Percentiles rank a stretch among this genome's conserved stretches.
phyloP scores from a whole-genome alignment of 805 yeast species.

The Blastobotrys attinorum region DNA sequence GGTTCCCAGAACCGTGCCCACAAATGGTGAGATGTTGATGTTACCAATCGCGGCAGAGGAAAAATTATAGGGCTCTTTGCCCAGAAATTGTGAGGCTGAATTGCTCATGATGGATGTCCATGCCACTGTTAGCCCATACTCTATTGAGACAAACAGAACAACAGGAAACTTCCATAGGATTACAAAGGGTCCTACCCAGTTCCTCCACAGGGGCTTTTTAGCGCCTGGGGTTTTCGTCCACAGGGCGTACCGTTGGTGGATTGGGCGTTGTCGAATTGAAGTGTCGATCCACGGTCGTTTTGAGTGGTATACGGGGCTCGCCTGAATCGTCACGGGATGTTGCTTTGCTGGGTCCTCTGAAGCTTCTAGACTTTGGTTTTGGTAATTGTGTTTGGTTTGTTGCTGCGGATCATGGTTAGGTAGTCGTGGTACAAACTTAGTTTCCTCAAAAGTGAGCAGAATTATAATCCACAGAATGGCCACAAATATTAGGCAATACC shows the following conservation, averaged over 20 bases:
- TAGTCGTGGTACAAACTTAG: slow-evolving; percentile 8
- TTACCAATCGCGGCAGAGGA: slow-evolving; percentile 11
- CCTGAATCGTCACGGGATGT: too few species aligned
- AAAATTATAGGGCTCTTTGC: slow-evolving; percentile 10
- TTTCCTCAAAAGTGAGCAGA: slow-evolving; percentile 18
- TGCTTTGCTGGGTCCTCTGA: too few species aligned
- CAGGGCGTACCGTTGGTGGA: slow-evolving; percentile 6
- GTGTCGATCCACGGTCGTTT: slow-evolving; percentile 6
- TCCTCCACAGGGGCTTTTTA: slow-evolving; percentile 5
- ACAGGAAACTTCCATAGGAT: slow-evolving; percentile 9
- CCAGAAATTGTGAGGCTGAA: slow-evolving; percentile 5
- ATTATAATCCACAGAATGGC: slow-evolving; percentile 11
- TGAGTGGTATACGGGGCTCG: too few species aligned
- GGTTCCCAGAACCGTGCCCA: slow-evolving; percentile 12
- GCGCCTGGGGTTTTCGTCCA: slow-evolving; percentile 8
- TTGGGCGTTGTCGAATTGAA: slow-evolving; percentile 4
- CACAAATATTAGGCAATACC: slow-evolving; percentile 18
- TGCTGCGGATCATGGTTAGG: background rate
- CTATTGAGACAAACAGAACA: slow-evolving; percentile 9
- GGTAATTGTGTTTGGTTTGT: background rate
- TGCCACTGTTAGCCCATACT: slow-evolving; percentile 12
- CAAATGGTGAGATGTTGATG: slow-evolving; percentile 11
- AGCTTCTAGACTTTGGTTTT: too few species aligned
- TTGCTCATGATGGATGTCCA: slow-evolving; percentile 12
- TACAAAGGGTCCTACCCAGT: slow-evolving; percentile 9